A percentile compares a stretch with the other conserved stretches of the same genome.
Evolutionary conservation across 352 stramenopile genomes (phyloP).

Genomic region (Phytophthora tentaculata): DNA sequence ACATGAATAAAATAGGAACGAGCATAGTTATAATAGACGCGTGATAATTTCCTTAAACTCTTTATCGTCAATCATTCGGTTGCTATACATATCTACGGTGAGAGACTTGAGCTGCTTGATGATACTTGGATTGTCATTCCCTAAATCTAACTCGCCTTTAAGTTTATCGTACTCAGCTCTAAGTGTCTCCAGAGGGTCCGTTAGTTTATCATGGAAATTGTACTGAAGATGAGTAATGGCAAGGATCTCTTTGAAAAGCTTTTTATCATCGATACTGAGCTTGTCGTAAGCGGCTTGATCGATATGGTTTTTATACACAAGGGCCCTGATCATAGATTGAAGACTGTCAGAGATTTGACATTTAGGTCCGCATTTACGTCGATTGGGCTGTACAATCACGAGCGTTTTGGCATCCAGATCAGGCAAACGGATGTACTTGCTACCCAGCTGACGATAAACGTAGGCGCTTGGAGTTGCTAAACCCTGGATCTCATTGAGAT

Average conservation of each 20-base stretch:
- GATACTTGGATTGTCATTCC: no score
- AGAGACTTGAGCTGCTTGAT: slow-evolving; percentile 18
- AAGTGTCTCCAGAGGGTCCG: slow-evolving; percentile 6
- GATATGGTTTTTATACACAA: slow-evolving; percentile 13
- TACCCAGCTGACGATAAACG: neutral
- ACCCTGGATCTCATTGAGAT: neutral
- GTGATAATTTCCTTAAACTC: slow-evolving; percentile 28
- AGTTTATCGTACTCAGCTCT: slow-evolving; percentile 11
- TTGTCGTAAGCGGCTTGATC: slow-evolving; percentile 20
- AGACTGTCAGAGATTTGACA: slow-evolving; percentile 13
- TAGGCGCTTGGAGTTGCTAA: neutral
- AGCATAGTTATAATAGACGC: slow-evolving; percentile 26
- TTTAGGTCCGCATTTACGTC: neutral
- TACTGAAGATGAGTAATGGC: slow-evolving; percentile 13
- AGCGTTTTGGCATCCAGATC: slow-evolving; percentile 22
- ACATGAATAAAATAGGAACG: no score
- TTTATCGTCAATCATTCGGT: slow-evolving; percentile 24
- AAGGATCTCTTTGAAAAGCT: slow-evolving; percentile 10
- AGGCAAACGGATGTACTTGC: neutral
- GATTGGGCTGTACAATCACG: slow-evolving; percentile 16
- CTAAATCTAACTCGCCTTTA: no score
- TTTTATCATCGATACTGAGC: slow-evolving; percentile 20
- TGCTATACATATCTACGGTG: slow-evolving; percentile 30
- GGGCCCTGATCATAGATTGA: slow-evolving; percentile 13
- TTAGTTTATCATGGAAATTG: no score